Evolutionary conservation across 2,329 filamentous ascomycete genomes (phyloP).

Genomic region (Hirsutella minnesotensis): DNA sequence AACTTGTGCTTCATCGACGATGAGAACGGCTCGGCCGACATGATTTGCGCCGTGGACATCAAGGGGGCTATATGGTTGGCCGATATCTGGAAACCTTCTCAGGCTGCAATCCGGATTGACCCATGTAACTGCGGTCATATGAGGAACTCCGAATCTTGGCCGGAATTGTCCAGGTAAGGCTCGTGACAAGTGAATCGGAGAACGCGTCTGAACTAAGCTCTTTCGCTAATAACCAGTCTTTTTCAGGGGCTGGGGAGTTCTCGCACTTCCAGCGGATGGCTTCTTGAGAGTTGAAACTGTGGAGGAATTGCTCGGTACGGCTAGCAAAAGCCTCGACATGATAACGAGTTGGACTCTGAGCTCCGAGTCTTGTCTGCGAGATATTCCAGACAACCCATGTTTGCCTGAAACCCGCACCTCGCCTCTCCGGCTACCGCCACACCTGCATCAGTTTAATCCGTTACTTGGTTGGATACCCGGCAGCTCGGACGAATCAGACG

Average conservation of each 20-base stretch:
- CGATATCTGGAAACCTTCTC: constrained; percentile 34
- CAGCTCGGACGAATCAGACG: no score
- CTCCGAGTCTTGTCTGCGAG: background rate
- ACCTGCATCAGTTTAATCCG: no score
- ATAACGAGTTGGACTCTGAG: constrained; percentile 12
- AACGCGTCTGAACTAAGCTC: background rate
- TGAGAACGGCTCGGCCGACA: constrained; percentile 32
- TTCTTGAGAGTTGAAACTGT: constrained; percentile 25
- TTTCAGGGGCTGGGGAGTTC: constrained; percentile 35
- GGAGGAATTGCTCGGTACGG: constrained; percentile 22
- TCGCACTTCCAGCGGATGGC: constrained; percentile 30
- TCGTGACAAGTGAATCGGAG: background rate
- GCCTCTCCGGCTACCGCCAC: background rate
- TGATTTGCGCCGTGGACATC: constrained; percentile 39
- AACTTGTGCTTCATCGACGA: constrained; percentile 40
- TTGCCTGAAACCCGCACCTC: background rate
- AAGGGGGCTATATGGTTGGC: constrained; percentile 35
- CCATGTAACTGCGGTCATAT: constrained; percentile 6
- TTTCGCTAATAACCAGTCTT: background rate
- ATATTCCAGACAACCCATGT: background rate
- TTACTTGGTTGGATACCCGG: no score
- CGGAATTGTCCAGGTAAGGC: constrained; percentile 14
- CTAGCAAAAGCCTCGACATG: constrained; percentile 8
- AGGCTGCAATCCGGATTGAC: constrained; percentile 15
- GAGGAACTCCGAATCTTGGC: constrained; percentile 18